Percentiles rank a stretch among this genome's conserved stretches.
phyloP scores from a whole-genome alignment of 164 flowering plant species.

The Berberis vulgaris region DNA sequence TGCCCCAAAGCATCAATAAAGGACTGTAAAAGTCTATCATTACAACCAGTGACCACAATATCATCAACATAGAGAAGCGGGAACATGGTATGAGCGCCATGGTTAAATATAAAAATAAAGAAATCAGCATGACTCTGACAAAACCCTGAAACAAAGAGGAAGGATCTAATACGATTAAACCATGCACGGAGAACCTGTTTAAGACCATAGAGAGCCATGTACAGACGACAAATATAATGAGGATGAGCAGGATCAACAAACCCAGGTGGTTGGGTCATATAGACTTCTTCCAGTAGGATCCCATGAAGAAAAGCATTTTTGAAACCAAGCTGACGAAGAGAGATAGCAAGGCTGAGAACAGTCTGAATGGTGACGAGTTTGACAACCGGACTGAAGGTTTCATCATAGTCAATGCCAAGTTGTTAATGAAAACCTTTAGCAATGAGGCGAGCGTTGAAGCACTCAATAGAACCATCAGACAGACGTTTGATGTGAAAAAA shows the following conservation, averaged over 20 bases:
- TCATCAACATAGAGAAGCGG: too few relatives aligned
- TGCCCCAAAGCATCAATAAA: too few relatives aligned
- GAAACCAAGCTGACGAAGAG: background rate
- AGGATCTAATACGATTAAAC: too few relatives aligned
- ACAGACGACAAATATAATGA: too few relatives aligned
- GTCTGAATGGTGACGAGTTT: background rate
- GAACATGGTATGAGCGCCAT: too few relatives aligned
- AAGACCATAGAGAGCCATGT: too few relatives aligned
- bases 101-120: too few relatives aligned
- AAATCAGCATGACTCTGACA: too few relatives aligned
- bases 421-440: background rate
- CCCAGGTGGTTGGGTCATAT: background rate
- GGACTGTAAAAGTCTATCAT: too few relatives aligned
- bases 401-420: background rate
- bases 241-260: background rate
- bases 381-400: background rate
- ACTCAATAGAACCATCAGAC: background rate
- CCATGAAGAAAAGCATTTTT: background rate
- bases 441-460: background rate
- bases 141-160: too few relatives aligned
- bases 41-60: too few relatives aligned
- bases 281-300: background rate
- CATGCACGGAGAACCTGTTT: too few relatives aligned
- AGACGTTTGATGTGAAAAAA: background rate
- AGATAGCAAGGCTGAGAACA: background rate